Evolutionary conservation across 306 rosid genomes (phyloP), one percentile per base, ranked within the genome.

Genomic region (Pyrus pyrifolia): DNA sequence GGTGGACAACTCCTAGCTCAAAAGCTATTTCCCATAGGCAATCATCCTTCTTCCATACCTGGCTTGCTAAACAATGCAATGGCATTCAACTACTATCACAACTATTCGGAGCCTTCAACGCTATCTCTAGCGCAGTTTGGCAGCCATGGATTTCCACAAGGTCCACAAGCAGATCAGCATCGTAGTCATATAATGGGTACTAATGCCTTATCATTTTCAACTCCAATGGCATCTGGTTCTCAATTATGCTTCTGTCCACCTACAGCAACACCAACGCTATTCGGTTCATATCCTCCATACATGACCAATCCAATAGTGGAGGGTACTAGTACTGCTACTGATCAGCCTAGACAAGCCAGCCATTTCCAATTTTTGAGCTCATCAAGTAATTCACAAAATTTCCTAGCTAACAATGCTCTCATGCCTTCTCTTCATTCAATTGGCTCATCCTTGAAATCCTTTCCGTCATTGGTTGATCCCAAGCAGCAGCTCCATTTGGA

Each of bases 71-170:
- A 79, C 81, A 86, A 86, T 80, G 83, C 71, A 62, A 77, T 81
- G 77, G 44, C 88, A 64, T 85, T 52, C 77, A 86, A 73, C 77
- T 69, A 78, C 67, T 38, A 44, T 23, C 59, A 40, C 42, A 51
- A 74, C 33, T 44, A 19, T 74, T 79, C 80, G 4, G 87, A 81
- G 71, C 86, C 91, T 81, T 82, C 93, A n/a, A 71, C 53, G 38
- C 44, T 92, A 38, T 84, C 93, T 71, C 79, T 92, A 29, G 84
- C 97, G 62, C 93, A 90, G 66, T 83, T 81, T 82, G 89, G 90
- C 81, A 82, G 83, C 82, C 87, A 86, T 68, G 97, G 89, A 75
- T 85, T 84, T 73, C 77, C 87, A 52, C 73, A 69, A 51, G 86
- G 79, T 51, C 78, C 89, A 2, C 81, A 83, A 65, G 35, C 75